phyloP scores from a whole-genome alignment of 2,329 filamentous ascomycete species.

The Pseudocercospora eumusae region DNA sequence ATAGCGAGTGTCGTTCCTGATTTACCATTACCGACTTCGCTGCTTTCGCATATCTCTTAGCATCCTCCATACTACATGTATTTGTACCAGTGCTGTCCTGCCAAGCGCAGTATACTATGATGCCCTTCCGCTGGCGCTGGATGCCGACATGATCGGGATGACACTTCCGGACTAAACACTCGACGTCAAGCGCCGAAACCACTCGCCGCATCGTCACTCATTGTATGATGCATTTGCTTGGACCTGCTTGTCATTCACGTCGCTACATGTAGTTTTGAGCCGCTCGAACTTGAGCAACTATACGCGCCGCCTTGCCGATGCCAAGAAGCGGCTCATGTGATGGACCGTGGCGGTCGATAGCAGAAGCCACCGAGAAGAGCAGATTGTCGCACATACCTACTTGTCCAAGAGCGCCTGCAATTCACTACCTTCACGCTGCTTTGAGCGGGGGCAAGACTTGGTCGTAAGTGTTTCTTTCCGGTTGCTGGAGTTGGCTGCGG shows the following conservation, averaged over 20 bases:
- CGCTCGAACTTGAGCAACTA: slow-evolving; percentile 1
- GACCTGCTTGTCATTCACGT: neutral
- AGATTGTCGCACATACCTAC: neutral
- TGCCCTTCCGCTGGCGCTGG: neutral
- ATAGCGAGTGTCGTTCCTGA: neutral
- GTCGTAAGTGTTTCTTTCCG: neutral
- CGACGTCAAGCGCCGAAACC: neutral
- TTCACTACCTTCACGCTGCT: neutral
- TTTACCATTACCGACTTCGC: neutral
- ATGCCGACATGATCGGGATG: neutral
- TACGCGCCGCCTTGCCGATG: slow-evolving; percentile 2
- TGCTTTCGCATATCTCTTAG: neutral
- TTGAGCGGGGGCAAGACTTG: neutral
- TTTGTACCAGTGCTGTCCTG: neutral
- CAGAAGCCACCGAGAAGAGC: neutral
- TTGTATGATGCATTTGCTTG: neutral
- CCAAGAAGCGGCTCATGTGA: neutral
- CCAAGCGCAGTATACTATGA: neutral
- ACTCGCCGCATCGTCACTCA: neutral
- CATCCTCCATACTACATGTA: neutral
- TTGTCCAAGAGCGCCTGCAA: neutral
- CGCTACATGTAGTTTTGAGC: neutral
- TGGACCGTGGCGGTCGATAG: neutral
- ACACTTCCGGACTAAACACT: neutral
- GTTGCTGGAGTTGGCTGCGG: neutral